These are phyloP conservation scores for Kockiozyma suomiensis DNA, from an alignment of 805 yeast genomes.

Conservation along the genomic window DNA sequence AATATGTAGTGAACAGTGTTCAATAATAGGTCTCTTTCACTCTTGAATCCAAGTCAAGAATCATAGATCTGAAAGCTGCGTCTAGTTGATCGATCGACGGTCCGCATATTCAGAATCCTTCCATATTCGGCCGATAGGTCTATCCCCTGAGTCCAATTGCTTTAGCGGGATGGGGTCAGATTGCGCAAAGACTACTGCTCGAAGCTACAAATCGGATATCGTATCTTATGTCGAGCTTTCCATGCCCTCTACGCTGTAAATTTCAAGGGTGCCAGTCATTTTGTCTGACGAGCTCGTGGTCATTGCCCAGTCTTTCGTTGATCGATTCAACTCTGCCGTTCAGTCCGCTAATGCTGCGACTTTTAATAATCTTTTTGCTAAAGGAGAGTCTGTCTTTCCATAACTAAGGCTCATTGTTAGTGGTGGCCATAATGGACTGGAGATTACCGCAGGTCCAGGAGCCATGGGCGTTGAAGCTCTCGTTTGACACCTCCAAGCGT, in stretches of 20 bases:
- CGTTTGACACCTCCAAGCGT: slow-evolving; percentile 44
- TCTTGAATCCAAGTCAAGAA: no score
- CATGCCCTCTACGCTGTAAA: slow-evolving; percentile 7
- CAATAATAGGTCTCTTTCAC: not conserved
- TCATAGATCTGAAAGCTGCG: no score
- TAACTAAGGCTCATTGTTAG: slow-evolving; percentile 44
- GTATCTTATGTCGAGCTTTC: slow-evolving; percentile 23
- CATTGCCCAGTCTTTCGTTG: slow-evolving; percentile 19
- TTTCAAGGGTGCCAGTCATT: slow-evolving; percentile 5
- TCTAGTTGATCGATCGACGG: not conserved
- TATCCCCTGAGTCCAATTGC: not conserved
- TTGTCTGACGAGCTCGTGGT: slow-evolving; percentile 4
- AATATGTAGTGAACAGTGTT: not conserved
- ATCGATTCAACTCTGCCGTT: slow-evolving; percentile 28
- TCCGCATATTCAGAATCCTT: not conserved
- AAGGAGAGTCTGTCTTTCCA: slow-evolving; percentile 19
- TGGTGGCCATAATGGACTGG: slow-evolving; percentile 53
- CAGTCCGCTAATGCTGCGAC: slow-evolving; percentile 14
- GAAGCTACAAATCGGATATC: not conserved
- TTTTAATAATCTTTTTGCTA: slow-evolving; percentile 27
- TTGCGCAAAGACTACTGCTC: not conserved
- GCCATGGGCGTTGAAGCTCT: slow-evolving; percentile 48
- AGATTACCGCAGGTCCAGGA: slow-evolving; percentile 49
- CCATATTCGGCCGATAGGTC: not conserved
- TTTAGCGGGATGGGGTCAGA: not conserved